phyloP scores from a whole-genome alignment of 2,329 filamentous ascomycete species.

The Trichoderma sp. region DNA sequence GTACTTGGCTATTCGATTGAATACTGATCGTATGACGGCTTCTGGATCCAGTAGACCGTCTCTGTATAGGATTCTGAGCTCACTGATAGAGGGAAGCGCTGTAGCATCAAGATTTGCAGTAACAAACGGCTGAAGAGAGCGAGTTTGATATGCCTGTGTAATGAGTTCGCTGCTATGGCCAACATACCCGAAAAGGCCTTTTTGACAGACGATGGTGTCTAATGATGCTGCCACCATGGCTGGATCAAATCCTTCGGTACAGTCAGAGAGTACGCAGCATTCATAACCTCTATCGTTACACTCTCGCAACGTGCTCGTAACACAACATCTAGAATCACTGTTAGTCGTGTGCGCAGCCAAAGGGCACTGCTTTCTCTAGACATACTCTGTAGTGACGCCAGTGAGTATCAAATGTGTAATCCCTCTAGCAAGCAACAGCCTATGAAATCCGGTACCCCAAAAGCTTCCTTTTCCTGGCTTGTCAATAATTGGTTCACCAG shows the following conservation, averaged over 20 bases:
- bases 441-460: background rate
- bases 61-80: background rate
- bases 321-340: background rate
- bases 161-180: background rate
- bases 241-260: background rate
- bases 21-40: background rate
- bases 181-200: background rate
- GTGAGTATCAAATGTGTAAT: constrained; percentile 1
- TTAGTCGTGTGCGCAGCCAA: background rate
- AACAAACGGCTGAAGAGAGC: background rate
- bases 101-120: background rate
- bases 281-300: constrained; percentile 2
- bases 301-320: background rate
- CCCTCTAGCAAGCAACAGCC: background rate
- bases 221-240: background rate
- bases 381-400: background rate
- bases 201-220: background rate
- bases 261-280: background rate
- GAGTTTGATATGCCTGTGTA: background rate
- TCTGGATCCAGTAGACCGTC: background rate
- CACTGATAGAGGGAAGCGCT: background rate
- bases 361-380: background rate
- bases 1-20: background rate
- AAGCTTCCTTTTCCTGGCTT: constrained; percentile 8
- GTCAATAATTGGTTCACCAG: background rate